A percentile compares a stretch with the other conserved stretches of the same genome.
phyloP scores from a whole-genome alignment of 768 basidiomycete species.

The Cyclocybe aegerita region DNA sequence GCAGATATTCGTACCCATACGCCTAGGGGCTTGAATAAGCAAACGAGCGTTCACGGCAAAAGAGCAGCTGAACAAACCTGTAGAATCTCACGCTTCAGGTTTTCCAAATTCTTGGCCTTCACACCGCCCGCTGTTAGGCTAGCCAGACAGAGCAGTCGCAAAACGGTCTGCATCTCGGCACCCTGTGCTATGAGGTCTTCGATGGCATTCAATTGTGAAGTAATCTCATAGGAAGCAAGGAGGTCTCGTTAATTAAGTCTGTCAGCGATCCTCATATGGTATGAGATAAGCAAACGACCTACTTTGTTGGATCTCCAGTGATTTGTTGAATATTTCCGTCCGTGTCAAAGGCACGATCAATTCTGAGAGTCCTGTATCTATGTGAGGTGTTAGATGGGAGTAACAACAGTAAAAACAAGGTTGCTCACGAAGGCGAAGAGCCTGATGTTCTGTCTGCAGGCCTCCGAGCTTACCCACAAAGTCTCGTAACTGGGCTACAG shows the following conservation, averaged over 20 bases:
- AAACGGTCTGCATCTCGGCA: conserved; percentile 73
- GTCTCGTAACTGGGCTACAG: conserved; percentile 86
- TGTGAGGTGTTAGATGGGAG: conserved; percentile 23
- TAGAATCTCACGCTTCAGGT: conserved; percentile 86
- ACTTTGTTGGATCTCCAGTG: conserved; percentile 97
- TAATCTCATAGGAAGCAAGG: conserved; percentile 87
- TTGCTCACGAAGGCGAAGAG: conserved; percentile 80
- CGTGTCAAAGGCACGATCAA: conserved; percentile 81
- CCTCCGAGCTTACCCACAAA: conserved; percentile 96
- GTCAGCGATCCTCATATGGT: conserved; percentile 4
- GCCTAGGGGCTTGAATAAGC: conserved; percentile 39
- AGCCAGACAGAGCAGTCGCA: conserved; percentile 83
- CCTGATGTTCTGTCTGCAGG: conserved; percentile 88
- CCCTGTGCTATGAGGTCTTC: conserved; percentile 91
- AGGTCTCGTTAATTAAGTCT: conserved; percentile 56
- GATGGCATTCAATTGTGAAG: conserved; percentile 78
- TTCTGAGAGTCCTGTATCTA: conserved; percentile 96
- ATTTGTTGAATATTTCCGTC: conserved; percentile 87
- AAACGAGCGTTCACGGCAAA: conserved; percentile 29
- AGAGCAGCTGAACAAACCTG: conserved; percentile 46
- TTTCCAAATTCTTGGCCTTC: conserved; percentile 83
- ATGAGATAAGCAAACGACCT: conserved; percentile 19
- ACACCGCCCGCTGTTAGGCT: conserved; percentile 85
- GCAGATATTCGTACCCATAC: conserved; percentile 75
- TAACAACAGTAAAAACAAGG: conserved; percentile 52